These are phyloP conservation scores for Phlyctochytrium planicorne DNA, from an alignment of 192 early-diverging fungal genomes.

Conservation along the genomic window DNA sequence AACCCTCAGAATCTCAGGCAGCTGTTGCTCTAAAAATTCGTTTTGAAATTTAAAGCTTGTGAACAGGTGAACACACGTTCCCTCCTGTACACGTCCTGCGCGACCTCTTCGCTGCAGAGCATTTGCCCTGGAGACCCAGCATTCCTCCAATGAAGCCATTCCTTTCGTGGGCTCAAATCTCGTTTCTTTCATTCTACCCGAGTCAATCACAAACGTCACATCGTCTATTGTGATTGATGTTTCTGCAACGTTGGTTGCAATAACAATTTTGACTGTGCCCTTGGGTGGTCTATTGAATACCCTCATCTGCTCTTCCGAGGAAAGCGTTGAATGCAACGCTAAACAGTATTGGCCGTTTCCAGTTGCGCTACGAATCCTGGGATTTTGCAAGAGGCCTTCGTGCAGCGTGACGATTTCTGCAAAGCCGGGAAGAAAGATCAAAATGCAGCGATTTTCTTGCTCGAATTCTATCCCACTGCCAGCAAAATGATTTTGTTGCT, in stretches of 20 bases:
- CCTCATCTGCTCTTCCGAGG: slow-evolving; percentile 51
- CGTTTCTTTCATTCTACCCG: slow-evolving; percentile 71
- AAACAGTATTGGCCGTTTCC: slow-evolving; percentile 32
- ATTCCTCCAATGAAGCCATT: slow-evolving; percentile 59
- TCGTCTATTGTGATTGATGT: slow-evolving; percentile 81
- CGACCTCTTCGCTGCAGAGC: slow-evolving; percentile 52
- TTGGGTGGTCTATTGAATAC: slow-evolving; percentile 62
- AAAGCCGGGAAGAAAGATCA: slow-evolving; percentile 46
- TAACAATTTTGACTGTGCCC: slow-evolving; percentile 66
- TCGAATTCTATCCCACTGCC: neutral
- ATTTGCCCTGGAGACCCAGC: slow-evolving; percentile 45
- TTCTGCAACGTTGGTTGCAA: slow-evolving; percentile 82
- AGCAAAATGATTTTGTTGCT: neutral
- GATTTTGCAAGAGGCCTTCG: slow-evolving; percentile 21
- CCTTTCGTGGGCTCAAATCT: slow-evolving; percentile 64
- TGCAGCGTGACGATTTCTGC: slow-evolving; percentile 29
- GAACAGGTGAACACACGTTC: slow-evolving; percentile 80
- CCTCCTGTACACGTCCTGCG: slow-evolving; percentile 76
- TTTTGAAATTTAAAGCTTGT: slow-evolving; percentile 54
- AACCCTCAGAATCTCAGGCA: slow-evolving; percentile 77
- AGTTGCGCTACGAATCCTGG: slow-evolving; percentile 24
- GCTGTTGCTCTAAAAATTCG: slow-evolving; percentile 50
- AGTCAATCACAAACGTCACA: slow-evolving; percentile 59
- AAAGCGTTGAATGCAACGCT: slow-evolving; percentile 54
- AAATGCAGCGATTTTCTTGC: slow-evolving; percentile 26